Base-by-base conservation (phyloP, 768 basidiomycete species). In the Cubamyces sp. region DNA sequence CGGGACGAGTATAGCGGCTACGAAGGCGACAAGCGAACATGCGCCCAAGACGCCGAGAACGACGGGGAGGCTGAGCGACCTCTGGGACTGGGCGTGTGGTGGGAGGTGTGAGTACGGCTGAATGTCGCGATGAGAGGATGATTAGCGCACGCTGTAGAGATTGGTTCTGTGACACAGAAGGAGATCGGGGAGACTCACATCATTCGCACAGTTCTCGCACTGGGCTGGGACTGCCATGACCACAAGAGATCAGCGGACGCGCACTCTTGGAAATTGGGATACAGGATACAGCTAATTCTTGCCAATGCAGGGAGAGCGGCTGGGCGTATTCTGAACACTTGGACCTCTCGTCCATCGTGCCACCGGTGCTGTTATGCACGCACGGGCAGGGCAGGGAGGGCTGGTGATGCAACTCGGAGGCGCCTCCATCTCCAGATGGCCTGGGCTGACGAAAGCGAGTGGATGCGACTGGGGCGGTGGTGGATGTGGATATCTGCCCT, bases 21-120 rank as follows among this genome's bases (percentile, higher is more conserved):
- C 34, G 40, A 67, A 12, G 19, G 64, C 63, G 21, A 63, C 63
- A 54, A 65, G 54, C 18, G 66, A 54, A 55, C 66, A 54, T 42
- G 61, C 64, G 60, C 68, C 66, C 40, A 69, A 49, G 40, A 69
- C 68, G 52, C 65, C 66, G 21, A 67, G 50, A 19, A 69, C 60
- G 53, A 65, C 66, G 37, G 37, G 55, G 55, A 67, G 62, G 43
- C 61, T 69, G 11, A 56, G 61, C 28, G 61, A 51, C 15, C 23
- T n/a, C 28, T 54, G 48, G 54, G 52, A 25, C 18, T 5, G 46
- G 49, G 42, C 18, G 9, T 21, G 41, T 39, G 50, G 42, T 41
- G 46, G 49, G 34, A 34, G 34, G 25, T 39, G 53, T 8, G 48
- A 25, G 54, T 39, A 56, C 49, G 54, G 54, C 25, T 49, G 51